Base-by-base conservation (phyloP, 345 rosid genomes). In the Salix caprea region DNA sequence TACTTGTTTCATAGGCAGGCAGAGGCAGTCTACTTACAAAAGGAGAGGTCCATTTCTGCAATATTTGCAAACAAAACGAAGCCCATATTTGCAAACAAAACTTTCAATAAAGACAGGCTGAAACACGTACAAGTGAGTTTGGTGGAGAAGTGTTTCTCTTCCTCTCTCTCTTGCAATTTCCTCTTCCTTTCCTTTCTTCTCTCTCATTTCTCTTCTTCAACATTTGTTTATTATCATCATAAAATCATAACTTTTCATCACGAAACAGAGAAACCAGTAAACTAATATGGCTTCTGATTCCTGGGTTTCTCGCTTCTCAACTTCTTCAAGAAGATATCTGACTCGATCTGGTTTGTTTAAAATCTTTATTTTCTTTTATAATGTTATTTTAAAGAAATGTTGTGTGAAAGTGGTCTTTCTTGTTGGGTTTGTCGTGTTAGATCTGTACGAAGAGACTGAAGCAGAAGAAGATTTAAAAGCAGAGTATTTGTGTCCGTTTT, bases 401-500 rank as follows among this genome's bases (percentile, higher is more conserved):
- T 28, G 23, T 18, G 72, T 23, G 28, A 23, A 4, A 19, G 5
- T 44, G 8, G 16, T 34, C 30, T 4, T 4, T 73, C 32, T 44
- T 44, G 7, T 28, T 60, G 56, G 34, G n/a, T 69, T 21, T 68
- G 69, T 30, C 23, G 26, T 32, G 16, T 48, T 73, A 89, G 91
- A 89, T 88, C 86, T 85, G 85, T 90, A 72, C 32, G 92, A 90
- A 23, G 97, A 88, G 54, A 74, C 78, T 16, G 91, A 88, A 7
- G 91, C 39, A 48, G 97, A 90, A 19, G 93, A 89, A 18, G 95
- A 91, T 74, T 84, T 79, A 77, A 87, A 86, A 72, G 84, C 87
- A 4, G 90, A 90, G 88, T 90, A 83, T 80, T 65, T 87, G 16
- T 94, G 98, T 48, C 95, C 98, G 1, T 94, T 91, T 69, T 94